Percentiles rank a stretch among this genome's conserved stretches.
Evolutionary conservation across 805 yeast species (phyloP).

Genomic region (Torulaspora microellipsoides): DNA sequence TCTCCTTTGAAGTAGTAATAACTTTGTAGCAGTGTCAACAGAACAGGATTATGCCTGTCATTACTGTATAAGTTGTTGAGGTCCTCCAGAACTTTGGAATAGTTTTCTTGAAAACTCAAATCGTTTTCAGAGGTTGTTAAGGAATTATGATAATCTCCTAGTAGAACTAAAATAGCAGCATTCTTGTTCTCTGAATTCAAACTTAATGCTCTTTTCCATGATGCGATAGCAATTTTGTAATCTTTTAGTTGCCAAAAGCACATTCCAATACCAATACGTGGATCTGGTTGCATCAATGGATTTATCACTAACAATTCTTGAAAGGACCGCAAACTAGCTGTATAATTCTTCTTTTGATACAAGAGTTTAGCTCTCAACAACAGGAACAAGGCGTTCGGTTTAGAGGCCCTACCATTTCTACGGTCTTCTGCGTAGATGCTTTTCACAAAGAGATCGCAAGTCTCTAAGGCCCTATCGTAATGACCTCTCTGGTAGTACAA

Average conservation of each 20-base stretch:
- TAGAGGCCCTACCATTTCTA: conserved; percentile 40
- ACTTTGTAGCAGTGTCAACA: conserved; percentile 62
- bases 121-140: conserved; percentile 43
- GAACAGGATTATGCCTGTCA: conserved; percentile 50
- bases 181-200: conserved; percentile 55
- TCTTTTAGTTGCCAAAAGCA: conserved; percentile 90
- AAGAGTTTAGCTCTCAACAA: conserved; percentile 80
- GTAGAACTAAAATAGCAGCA: conserved; percentile 60
- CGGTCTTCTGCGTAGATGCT: conserved; percentile 35
- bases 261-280: conserved; percentile 89
- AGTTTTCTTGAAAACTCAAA: conserved; percentile 56
- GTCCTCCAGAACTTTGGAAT: conserved; percentile 53
- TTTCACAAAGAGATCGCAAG: conserved; percentile 56
- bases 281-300: conserved; percentile 82
- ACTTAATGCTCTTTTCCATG: conserved; percentile 80
- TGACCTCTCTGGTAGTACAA: conserved; percentile 53
- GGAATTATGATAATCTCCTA: conserved; percentile 65
- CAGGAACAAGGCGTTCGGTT: conserved; percentile 67
- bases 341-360: conserved; percentile 66
- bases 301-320: conserved; percentile 76
- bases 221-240: conserved; percentile 63
- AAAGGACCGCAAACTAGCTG: conserved; percentile 70
- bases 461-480: conserved; percentile 65
- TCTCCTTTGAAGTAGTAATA: conserved; percentile 69
- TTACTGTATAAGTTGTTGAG: conserved; percentile 35